Conservation (phyloP, 1,139 yeast species). For the Diutina siamensis region DNA sequence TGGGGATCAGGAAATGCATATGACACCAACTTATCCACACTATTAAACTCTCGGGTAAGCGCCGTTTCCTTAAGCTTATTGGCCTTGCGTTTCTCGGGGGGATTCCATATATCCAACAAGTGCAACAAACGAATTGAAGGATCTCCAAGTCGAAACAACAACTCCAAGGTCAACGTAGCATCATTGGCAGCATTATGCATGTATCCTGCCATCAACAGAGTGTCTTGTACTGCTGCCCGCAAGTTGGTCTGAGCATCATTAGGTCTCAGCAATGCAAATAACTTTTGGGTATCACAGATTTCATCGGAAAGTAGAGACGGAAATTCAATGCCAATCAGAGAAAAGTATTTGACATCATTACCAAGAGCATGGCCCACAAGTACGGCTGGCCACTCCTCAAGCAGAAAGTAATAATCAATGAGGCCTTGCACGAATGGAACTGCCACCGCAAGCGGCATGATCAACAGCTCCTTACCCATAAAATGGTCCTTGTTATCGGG, state of each 20-base stretch:
- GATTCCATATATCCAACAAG: constrained; percentile 15
- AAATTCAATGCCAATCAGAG: background rate
- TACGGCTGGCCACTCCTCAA: constrained; percentile 9
- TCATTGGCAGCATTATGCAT: constrained; percentile 83
- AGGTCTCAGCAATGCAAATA: constrained; percentile 15
- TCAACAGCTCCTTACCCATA: constrained; percentile 43
- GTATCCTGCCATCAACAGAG: constrained; percentile 9
- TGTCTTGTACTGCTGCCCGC: background rate
- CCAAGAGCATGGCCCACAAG: constrained; percentile 62
- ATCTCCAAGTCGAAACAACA: constrained; percentile 43
- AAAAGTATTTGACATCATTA: constrained; percentile 37
- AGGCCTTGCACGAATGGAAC: constrained; percentile 28
- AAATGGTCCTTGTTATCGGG: constrained; percentile 47
- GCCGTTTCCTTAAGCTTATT: background rate
- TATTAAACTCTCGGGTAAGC: background rate
- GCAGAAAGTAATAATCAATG: constrained; percentile 23
- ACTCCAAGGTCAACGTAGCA: constrained; percentile 52
- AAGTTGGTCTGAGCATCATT: background rate
- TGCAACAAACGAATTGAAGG: constrained; percentile 31
- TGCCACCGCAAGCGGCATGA: constrained; percentile 27
- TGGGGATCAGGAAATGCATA: background rate
- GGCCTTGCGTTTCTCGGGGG: background rate
- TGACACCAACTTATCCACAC: background rate
- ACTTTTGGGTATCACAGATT: constrained; percentile 39
- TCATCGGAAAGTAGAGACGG: background rate